Base-by-base conservation (phyloP, 192 early-diverging fungal species). In the Rhizoclosmatium globosum region DNA sequence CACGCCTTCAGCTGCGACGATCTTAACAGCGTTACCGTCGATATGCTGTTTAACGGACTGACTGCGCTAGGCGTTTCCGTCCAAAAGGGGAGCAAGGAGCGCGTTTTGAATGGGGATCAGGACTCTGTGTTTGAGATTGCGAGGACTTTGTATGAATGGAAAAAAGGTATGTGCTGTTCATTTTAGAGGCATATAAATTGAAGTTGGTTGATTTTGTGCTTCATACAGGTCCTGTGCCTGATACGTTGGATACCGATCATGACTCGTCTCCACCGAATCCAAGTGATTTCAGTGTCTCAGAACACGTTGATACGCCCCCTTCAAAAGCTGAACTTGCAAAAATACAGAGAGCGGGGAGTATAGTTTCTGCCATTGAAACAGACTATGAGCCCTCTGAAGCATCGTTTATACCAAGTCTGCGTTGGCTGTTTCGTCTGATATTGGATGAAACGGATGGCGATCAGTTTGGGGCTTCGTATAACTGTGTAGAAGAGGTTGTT, bases 341-440 rank as follows among this genome's bases (percentile, higher is more conserved):
- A 17, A 53, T 53, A 13, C 9, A 53, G 17, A 53, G 50, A 53
- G 17, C 17, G 9, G 50, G 21, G 0, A 62, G 60, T 21, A 62
- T 62, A 7, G 19, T 39, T 62, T 62, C 60, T 31, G 65, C 65
- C 15, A 68, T 45, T 15, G 76, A 62, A 23, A 62, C 21, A 45
- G 60, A 44, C 23, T 81, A 81, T 47, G 80, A 79, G 57, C 69
- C 69, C 15, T 74, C 80, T 2, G 83, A 84, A 68, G 39, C 47
- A 4, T 71, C 82, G 15, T 84, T 86, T 69, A 71, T 79, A 50
- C 85, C 85, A 62, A 62, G 66, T 47, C 56, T 86, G 42, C 62
- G 82, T 38, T 86, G 85, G 82, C 41, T 82, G 11, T 75, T 82
- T 7, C 78, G 62, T 46, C 17, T 61, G 42, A 47, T 71, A 11